Base-by-base conservation (phyloP, 768 basidiomycete species). In the Crassisporium funariophilum region DNA sequence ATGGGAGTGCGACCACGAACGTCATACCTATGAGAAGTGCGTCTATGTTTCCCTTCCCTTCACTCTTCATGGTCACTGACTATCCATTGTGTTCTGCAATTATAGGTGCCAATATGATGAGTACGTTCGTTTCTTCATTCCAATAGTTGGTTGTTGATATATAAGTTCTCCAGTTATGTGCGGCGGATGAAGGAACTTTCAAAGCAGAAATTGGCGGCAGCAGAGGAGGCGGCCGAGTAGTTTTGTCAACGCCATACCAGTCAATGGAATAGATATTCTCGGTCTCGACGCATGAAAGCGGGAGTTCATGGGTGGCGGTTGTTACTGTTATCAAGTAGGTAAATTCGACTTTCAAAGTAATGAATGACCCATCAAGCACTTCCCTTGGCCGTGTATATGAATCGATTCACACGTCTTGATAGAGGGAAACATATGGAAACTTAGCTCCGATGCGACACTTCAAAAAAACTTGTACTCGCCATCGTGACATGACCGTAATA, bases 1-100 rank as follows among this genome's bases (percentile, higher is more conserved):
- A n/a, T 97, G 93, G 93, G 85, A 94, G 55, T 95, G 93, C 65
- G 88, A 92, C 64, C 83, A 93, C 55, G 88, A 95, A 71, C 76
- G 86, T 51, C 87, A 91, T 63, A 74, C 75, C 24, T 90, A 95
- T 61, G 91, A 95, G 73, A 84, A 89, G 91, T 88, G 61, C 59
- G 84, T 75, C 13, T n/a, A 22, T 27, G 20, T 44, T 29, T 38
- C 24, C 27, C 22, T 17, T 10, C 31, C 12, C 20, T 27, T 16
- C 24, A n/a, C 16, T 4, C 33, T 29, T 23, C 15, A 22, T 13
- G 31, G 31, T 16, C 22, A 12, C 24, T 44, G 1, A 50, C 35
- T 20, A 23, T 31, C 33, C 21, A 11, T 24, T 10, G 17, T 17
- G 15, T 23, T 35, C 17, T 7, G 33, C 24, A 27, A 45, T 47